Evolutionary conservation across 371 early-diverging fungal genomes (phyloP).

Genomic region (Lichtheimia ramosa): DNA sequence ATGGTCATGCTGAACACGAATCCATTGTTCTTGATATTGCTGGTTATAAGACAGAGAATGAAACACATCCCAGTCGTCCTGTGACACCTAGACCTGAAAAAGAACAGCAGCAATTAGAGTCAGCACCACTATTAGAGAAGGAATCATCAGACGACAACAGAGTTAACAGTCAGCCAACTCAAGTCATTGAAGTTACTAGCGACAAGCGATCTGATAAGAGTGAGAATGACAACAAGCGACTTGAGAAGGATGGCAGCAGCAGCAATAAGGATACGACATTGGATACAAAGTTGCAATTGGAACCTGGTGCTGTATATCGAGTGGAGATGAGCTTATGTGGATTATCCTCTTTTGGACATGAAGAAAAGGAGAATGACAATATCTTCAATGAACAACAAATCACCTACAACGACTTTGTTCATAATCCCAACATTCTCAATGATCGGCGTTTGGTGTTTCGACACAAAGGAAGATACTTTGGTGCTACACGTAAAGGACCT

Average conservation of each 20-base stretch:
- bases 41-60: slow-evolving; percentile 56
- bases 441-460: slow-evolving; percentile 69
- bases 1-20: slow-evolving; percentile 29
- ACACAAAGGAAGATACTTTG: slow-evolving; percentile 57
- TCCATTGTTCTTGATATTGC: slow-evolving; percentile 60
- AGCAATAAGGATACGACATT: not conserved
- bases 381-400: slow-evolving; percentile 61
- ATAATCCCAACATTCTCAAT: slow-evolving; percentile 65
- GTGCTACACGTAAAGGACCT: slow-evolving; percentile 39
- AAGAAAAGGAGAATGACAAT: slow-evolving; percentile 49
- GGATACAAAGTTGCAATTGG: slow-evolving; percentile 14
- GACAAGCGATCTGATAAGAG: not conserved
- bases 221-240: not conserved
- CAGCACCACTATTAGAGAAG: not conserved
- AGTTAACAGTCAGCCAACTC: too few relatives aligned
- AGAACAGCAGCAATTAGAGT: not conserved
- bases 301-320: slow-evolving; percentile 31
- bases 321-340: slow-evolving; percentile 62
- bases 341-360: slow-evolving; percentile 33
- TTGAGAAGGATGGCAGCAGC: not conserved
- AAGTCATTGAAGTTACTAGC: not conserved
- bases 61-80: not conserved
- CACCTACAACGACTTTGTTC: slow-evolving; percentile 61
- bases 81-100: not conserved
- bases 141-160: too few relatives aligned